Conservation (phyloP, 768 basidiomycete species). For the Trametes cubensis region DNA sequence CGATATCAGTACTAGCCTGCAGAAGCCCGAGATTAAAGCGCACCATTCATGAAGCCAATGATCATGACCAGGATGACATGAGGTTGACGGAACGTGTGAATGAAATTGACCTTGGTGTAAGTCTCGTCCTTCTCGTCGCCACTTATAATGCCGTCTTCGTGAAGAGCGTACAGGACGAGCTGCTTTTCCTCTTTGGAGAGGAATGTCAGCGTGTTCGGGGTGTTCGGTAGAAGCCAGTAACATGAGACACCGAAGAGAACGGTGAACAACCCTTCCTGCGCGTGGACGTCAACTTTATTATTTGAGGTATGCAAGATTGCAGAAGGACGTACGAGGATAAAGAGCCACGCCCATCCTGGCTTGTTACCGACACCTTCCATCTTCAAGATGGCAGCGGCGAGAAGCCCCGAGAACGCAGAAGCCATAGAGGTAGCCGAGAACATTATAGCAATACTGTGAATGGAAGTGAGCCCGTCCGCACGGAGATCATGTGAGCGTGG, state of each 20-base stretch:
- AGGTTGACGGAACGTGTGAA: constrained; percentile 48
- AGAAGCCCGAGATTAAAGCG: no score
- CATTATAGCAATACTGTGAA: constrained; percentile 39
- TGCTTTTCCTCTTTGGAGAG: constrained; percentile 11
- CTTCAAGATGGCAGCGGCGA: constrained; percentile 61
- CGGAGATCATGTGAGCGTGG: constrained; percentile 3
- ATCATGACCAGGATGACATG: constrained; percentile 58
- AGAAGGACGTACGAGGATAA: constrained; percentile 48
- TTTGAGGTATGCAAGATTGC: neutral
- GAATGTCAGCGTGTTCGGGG: neutral
- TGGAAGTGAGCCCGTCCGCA: constrained; percentile 34
- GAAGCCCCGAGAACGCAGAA: constrained; percentile 64
- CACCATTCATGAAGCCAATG: constrained; percentile 56
- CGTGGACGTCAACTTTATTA: neutral
- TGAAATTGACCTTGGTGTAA: constrained; percentile 63
- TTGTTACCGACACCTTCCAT: constrained; percentile 57
- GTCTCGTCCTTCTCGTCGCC: constrained; percentile 45
- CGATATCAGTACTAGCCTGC: no score
- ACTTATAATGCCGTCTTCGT: constrained; percentile 31
- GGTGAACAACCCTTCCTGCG: constrained; percentile 64
- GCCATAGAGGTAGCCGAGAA: constrained; percentile 51
- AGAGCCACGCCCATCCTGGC: constrained; percentile 70
- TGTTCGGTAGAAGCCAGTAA: constrained; percentile 50
- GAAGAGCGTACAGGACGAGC: neutral
- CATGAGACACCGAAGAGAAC: constrained; percentile 54